These are phyloP conservation scores for Phaeomoniella chlamydospora DNA, from an alignment of 2,329 filamentous ascomycete species.

Conservation along the genomic window DNA sequence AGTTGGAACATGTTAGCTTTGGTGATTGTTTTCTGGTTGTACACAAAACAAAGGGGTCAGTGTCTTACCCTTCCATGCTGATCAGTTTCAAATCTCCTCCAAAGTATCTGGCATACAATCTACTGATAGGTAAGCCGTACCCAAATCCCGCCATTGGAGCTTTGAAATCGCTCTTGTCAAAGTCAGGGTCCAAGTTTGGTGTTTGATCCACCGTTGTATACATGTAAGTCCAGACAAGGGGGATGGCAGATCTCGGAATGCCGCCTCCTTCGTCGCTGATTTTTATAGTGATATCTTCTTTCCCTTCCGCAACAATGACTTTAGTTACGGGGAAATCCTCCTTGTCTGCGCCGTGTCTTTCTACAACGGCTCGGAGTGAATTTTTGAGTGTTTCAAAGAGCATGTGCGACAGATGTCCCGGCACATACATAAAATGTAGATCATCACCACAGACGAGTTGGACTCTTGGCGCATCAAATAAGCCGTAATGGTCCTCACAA, in stretches of 20 bases:
- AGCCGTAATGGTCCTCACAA: slow-evolving; percentile 93
- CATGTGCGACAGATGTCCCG: slow-evolving; percentile 98
- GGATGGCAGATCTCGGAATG: slow-evolving; percentile 83
- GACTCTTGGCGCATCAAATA: slow-evolving; percentile 93
- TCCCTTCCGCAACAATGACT: slow-evolving; percentile 92
- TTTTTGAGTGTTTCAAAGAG: slow-evolving; percentile 99
- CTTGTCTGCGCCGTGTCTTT: slow-evolving; percentile 87
- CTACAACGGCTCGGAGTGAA: slow-evolving; percentile 89
- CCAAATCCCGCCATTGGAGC: slow-evolving; percentile 98
- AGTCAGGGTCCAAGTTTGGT: slow-evolving; percentile 87
- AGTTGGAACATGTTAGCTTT: no score
- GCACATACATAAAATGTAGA: slow-evolving; percentile 98
- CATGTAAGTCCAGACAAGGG: slow-evolving; percentile 99
- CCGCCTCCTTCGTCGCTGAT: slow-evolving; percentile 93
- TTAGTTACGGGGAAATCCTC: slow-evolving; percentile 94
- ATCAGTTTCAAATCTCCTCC: slow-evolving; percentile 94
- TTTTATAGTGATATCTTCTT: slow-evolving; percentile 98
- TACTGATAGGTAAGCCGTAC: slow-evolving; percentile 89
- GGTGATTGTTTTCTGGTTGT: no score
- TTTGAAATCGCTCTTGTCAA: slow-evolving; percentile 98
- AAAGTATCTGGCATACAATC: slow-evolving; percentile 92
- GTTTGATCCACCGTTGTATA: slow-evolving; percentile 97
- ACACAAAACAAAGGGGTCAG: no score
- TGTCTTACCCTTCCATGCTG: slow-evolving; percentile 89
- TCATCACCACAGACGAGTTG: slow-evolving; percentile 91